Base-by-base conservation (phyloP, 768 basidiomycete genomes). In the Hypsizygus marmoreus region DNA sequence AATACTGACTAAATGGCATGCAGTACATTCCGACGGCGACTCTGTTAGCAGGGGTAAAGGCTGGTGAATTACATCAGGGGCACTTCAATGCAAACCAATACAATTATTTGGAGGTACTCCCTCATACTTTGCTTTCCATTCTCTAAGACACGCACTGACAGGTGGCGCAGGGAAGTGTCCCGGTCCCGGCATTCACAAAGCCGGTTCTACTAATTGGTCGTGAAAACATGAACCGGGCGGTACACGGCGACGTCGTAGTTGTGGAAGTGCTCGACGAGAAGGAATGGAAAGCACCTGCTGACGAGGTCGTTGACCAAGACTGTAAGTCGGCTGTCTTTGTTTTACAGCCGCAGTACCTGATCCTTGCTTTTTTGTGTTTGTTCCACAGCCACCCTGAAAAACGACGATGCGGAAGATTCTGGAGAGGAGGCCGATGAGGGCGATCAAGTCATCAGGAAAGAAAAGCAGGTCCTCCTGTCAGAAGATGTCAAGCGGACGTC, bases 51-150 rank as follows among this genome's bases (percentile, higher is more conserved):
- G 95, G 93, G 1, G 75, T 97, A 45, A 95, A 94, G 63, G 79
- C 81, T 3, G 91, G 91, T 2, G 72, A 85, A 31, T 77, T 95
- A 3, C 81, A 92, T 58, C 92, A 97, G 69, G 97, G 97, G 0
- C 86, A 95, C 61, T 99, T 95, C 70, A 93, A 89, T 59, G 91
- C 94, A 2, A 97, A 91, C 56, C 85, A 85, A 53, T 99, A 94
- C 68, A 98, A 99, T 63, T 98, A 95, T 57, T 75, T 97, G 11
- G 95, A 97, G 77, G 91, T 86, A 33, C 41, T 74, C 61, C 4
- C 42, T n/a, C 20, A 29, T 31, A 23, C 16, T 4, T 25, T 1
- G 29, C 17, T 1, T n/a, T 26, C 16, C 23, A 12, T 28, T 26
- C 17, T 38, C 29, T 44, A 6, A 16, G 4, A 20, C 23, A 19